Percentiles rank a stretch among this genome's conserved stretches.
Conservation (phyloP, 176 grass and related monocot species). For the Olyra latifolia region DNA sequence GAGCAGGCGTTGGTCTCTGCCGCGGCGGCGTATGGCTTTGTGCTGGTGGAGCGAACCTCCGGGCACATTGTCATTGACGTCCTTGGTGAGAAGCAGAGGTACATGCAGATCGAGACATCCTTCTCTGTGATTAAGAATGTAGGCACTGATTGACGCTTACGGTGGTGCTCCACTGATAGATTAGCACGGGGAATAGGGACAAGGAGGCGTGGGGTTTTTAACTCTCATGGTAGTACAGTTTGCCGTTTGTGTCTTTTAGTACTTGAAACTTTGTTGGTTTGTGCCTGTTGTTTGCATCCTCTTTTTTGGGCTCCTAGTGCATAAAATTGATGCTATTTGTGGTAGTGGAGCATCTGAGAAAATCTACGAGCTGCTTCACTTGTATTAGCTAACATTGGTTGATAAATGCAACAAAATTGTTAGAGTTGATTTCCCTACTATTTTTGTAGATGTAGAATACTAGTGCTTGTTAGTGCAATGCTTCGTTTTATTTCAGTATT, state of each 20-base stretch:
- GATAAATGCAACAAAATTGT: neutral
- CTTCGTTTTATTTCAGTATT: neutral
- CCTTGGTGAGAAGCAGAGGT: slow-evolving; percentile 82
- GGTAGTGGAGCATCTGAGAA: slow-evolving; percentile 11
- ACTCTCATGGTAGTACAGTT: neutral
- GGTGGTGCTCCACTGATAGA: neutral
- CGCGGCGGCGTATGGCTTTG: slow-evolving; percentile 82
- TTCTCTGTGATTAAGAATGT: slow-evolving; percentile 10
- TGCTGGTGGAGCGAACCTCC: slow-evolving; percentile 79
- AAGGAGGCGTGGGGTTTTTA: neutral
- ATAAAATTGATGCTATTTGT: neutral
- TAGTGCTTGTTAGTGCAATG: neutral
- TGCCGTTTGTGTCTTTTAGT: slow-evolving; percentile 10
- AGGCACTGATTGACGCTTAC: neutral
- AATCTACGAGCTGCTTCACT: slow-evolving; percentile 18
- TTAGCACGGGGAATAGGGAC: slow-evolving; percentile 20
- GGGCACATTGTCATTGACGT: slow-evolving; percentile 81
- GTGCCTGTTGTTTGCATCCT: slow-evolving; percentile 26
- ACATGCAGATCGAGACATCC: slow-evolving; percentile 47
- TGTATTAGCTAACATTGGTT: slow-evolving; percentile 13
- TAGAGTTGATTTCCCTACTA: neutral
- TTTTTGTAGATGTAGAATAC: neutral
- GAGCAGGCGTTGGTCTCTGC: slow-evolving; percentile 90
- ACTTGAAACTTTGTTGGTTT: slow-evolving; percentile 26
- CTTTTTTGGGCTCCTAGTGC: neutral